Conservation (phyloP, 257 asterid species). For the Jacaranda copaia region DNA sequence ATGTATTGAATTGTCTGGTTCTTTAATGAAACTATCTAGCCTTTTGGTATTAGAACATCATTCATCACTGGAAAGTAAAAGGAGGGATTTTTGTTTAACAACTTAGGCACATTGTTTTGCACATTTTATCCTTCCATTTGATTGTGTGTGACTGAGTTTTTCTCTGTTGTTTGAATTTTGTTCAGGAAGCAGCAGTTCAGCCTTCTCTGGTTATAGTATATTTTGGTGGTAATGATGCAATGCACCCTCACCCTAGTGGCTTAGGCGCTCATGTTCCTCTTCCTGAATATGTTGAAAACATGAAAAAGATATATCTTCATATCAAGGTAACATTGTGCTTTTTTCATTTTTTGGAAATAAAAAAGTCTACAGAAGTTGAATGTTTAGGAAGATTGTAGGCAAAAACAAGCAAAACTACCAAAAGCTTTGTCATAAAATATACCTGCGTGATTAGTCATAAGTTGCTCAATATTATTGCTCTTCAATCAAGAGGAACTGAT, state of each 20-base stretch:
- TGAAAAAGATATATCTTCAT: conserved; percentile 72
- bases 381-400: neutral
- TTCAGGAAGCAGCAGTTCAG: conserved; percentile 70
- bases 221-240: conserved; percentile 90
- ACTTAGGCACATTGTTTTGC: neutral
- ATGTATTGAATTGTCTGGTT: conserved; percentile 1
- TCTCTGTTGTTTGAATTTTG: neutral
- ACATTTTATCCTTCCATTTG: neutral
- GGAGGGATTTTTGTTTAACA: conserved; percentile 5
- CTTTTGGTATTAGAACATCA: neutral
- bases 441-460: conserved; percentile 9
- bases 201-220: conserved; percentile 82
- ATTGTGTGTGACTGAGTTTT: conserved; percentile 11
- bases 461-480: neutral
- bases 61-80: conserved; percentile 4
- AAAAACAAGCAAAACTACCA: too few relatives aligned
- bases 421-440: neutral
- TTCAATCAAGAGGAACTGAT: neutral
- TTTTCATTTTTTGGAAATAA: neutral
- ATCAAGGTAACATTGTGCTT: conserved; percentile 49
- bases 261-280: conserved; percentile 83
- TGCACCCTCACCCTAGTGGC: conserved; percentile 74
- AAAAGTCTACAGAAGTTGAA: neutral
- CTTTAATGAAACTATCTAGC: neutral
- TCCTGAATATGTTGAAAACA: conserved; percentile 77